Evolutionary conservation across 148 eudicot species (phyloP), one percentile per base, ranked within the genome.

Genomic region (Silene conica): DNA sequence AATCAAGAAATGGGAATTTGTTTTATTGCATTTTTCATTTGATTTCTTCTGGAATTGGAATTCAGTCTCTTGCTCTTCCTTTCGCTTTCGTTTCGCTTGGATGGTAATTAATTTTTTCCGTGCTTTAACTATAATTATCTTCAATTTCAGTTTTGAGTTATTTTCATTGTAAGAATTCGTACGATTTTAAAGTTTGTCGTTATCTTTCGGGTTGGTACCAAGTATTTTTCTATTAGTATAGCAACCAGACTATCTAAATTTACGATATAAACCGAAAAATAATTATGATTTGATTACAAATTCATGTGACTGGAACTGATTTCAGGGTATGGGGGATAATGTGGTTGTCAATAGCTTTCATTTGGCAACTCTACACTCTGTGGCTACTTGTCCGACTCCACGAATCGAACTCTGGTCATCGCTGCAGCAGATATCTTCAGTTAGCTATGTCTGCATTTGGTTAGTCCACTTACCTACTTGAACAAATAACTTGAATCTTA

Each of bases 371-470:
- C 23, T 88, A 88, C 82, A 83, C 88, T 7, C 73, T 46, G 9
- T 83, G 92, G 83, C 85, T 86, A 69, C 88, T 88, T 9, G 83
- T 83, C 8, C 65, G 74, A 59, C 86, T 86, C 48, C 92, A 86
- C 25, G 82, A 86, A 74, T 66, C 87, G 5, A 34, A 63, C 14
- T 38, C 79, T 3, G 85, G 85, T 11, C 20, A 52, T 60, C 92
- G 92, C 19, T 88, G 74, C 82, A 86, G 92, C 77, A 75, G 92
- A 83, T 88, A 77, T 73, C 73, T 86, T 62, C 86, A 81, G 22
- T 83, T 88, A 34, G 81, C 90, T 0, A 81, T 88, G 9, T 76
- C 82, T 0, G 85, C 96, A 57, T 90, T 90, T 72, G 96, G 96
- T 90, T 3, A 78, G 43, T 38, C 43, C 43, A 38, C 89, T 77